These are phyloP conservation scores for Talaromyces pinophilus DNA, from an alignment of 2,329 filamentous ascomycete species.

Conservation along the genomic window DNA sequence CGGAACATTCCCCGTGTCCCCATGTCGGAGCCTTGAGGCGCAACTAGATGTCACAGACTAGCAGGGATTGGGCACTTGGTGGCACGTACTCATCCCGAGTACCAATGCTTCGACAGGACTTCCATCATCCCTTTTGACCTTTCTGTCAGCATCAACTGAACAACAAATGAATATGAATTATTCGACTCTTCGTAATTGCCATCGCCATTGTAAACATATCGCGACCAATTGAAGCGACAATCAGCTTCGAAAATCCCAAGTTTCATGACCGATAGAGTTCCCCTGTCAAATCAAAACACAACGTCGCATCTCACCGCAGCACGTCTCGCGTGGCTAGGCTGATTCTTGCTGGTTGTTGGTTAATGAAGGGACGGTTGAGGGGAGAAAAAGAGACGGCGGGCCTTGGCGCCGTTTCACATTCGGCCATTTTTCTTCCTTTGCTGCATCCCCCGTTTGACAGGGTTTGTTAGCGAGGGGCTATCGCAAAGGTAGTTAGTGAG, in stretches of 20 bases:
- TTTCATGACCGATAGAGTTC: neutral
- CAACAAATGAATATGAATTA: neutral
- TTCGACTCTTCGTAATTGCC: neutral
- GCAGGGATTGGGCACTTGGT: constrained; percentile 11
- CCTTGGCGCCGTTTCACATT: constrained; percentile 23
- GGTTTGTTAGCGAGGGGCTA: neutral
- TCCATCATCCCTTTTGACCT: neutral
- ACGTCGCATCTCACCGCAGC: constrained; percentile 6
- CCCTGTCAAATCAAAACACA: constrained; percentile 16
- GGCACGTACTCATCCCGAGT: neutral
- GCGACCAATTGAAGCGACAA: neutral
- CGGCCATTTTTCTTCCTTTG: constrained; percentile 8
- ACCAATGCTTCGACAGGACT: neutral
- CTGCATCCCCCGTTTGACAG: neutral
- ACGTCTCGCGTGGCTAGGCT: constrained; percentile 16
- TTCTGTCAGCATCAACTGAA: neutral
- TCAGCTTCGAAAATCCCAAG: neutral
- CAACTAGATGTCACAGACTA: constrained; percentile 22
- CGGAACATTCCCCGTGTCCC: constrained; percentile 9
- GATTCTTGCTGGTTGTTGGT: constrained; percentile 10
- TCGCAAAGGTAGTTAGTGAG: neutral
- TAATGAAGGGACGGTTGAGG: constrained; percentile 9
- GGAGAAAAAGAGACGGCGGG: constrained; percentile 12
- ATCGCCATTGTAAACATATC: neutral
- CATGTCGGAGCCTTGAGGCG: neutral